Percentiles rank a stretch among this genome's conserved stretches.
phyloP scores from a whole-genome alignment of 768 basidiomycete genomes.

The Boletellus emodensis region DNA sequence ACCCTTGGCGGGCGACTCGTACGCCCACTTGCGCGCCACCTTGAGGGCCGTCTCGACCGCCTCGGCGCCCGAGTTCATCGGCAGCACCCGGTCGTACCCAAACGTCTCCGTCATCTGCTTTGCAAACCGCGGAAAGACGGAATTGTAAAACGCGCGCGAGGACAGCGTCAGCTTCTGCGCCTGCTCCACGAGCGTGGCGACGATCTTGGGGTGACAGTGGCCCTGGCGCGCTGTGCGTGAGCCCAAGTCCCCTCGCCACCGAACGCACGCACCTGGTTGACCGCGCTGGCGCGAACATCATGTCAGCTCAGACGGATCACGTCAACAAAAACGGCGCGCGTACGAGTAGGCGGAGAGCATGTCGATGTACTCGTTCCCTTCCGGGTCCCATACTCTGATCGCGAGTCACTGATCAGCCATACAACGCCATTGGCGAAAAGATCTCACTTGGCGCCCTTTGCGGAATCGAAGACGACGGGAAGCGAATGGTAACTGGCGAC shows the following conservation, averaged over 20 bases:
- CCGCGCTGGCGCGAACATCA: constrained; percentile 49
- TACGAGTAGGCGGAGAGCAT: constrained; percentile 98
- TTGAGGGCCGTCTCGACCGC: constrained; percentile 98
- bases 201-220: constrained; percentile 89
- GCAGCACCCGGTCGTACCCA: constrained; percentile 92
- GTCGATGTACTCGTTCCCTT: constrained; percentile 94
- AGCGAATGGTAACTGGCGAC: constrained; percentile 87
- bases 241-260: constrained; percentile 1
- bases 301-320: background rate
- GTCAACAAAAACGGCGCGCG: constrained; percentile 29
- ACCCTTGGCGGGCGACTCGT: constrained; percentile 73
- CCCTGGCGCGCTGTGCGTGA: constrained; percentile 43
- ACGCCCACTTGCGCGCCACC: constrained; percentile 96
- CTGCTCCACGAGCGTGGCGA: constrained; percentile 76
- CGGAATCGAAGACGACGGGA: constrained; percentile 90
- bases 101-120: constrained; percentile 79
- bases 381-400: constrained; percentile 83
- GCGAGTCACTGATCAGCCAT: too few species aligned
- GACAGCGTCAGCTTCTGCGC: constrained; percentile 88
- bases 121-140: constrained; percentile 86
- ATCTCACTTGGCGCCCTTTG: constrained; percentile 83
- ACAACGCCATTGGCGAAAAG: constrained; percentile 32
- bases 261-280: constrained; percentile 65
- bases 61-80: constrained; percentile 99
- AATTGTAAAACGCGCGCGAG: constrained; percentile 95